Conservation (phyloP, 805 yeast species). For the Hanseniaspora thailandica region DNA sequence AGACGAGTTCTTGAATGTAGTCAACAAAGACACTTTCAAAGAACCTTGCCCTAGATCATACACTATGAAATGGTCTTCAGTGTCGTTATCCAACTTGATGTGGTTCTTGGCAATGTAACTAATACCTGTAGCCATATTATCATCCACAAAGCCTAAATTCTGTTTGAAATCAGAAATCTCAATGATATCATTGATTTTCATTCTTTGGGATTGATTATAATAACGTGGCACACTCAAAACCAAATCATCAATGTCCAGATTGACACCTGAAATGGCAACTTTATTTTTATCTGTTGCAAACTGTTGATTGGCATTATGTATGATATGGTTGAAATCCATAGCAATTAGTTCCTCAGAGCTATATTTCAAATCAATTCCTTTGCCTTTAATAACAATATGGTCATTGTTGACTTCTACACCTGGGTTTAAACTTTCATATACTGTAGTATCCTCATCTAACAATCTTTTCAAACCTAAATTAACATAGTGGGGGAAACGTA, state of each 20-base stretch:
- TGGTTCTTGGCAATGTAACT: constrained; percentile 46
- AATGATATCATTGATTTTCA: constrained; percentile 61
- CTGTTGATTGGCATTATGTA: constrained; percentile 47
- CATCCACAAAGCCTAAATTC: constrained; percentile 58
- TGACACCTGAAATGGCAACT: constrained; percentile 38
- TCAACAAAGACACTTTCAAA: constrained; percentile 63
- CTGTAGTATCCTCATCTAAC: constrained; percentile 42
- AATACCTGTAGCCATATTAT: constrained; percentile 83
- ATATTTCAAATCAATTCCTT: constrained; percentile 24
- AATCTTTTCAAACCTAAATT: constrained; percentile 57
- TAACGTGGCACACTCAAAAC: constrained; percentile 71
- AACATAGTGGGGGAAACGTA: constrained; percentile 64
- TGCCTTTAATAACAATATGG: neutral
- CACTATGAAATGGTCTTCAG: constrained; percentile 51
- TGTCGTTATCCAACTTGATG: constrained; percentile 35
- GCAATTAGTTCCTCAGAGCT: constrained; percentile 73
- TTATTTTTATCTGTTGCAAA: constrained; percentile 36
- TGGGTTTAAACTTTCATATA: constrained; percentile 44
- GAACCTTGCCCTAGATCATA: constrained; percentile 93
- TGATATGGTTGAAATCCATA: constrained; percentile 63
- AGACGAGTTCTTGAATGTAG: constrained; percentile 42
- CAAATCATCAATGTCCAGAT: constrained; percentile 43
- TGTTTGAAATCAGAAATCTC: constrained; percentile 55
- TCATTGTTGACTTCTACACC: constrained; percentile 34
- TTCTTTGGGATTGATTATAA: constrained; percentile 52